Conservation (phyloP, 1,284 basidiomycete species). For the Inonotus obliquus region DNA sequence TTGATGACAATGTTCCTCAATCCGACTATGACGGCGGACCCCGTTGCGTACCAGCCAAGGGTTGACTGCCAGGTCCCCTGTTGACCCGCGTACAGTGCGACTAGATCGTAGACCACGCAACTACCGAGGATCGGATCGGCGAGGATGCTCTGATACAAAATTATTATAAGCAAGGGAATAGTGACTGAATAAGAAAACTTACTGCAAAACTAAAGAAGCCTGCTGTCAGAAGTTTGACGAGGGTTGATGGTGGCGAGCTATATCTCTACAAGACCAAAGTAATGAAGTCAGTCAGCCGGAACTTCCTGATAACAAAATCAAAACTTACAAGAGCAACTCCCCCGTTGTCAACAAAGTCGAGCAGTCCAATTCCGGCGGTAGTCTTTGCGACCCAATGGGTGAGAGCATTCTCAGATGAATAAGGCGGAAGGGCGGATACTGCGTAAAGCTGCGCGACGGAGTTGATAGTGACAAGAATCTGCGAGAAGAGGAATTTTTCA, state of each 20-base stretch:
- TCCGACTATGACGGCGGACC: slow-evolving; percentile 5
- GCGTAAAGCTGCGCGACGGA: slow-evolving; percentile 30
- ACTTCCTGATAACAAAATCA: neutral
- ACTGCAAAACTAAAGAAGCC: slow-evolving; percentile 25
- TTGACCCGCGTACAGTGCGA: slow-evolving; percentile 28
- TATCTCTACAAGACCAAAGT: slow-evolving; percentile 18
- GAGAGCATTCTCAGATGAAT: slow-evolving; percentile 23
- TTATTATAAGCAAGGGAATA: neutral
- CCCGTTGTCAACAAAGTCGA: slow-evolving; percentile 34
- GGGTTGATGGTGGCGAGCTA: slow-evolving; percentile 22
- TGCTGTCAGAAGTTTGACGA: slow-evolving; percentile 24
- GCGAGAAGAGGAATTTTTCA: slow-evolving; percentile 28
- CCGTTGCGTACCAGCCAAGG: slow-evolving; percentile 10
- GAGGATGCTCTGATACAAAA: slow-evolving; percentile 9
- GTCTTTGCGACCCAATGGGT: slow-evolving; percentile 32
- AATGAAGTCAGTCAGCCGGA: slow-evolving; percentile 1
- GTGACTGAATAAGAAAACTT: neutral
- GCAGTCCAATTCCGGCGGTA: slow-evolving; percentile 31
- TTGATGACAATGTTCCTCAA: slow-evolving; percentile 4
- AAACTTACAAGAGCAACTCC: slow-evolving; percentile 27
- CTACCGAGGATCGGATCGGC: slow-evolving; percentile 28
- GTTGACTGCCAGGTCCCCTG: slow-evolving; percentile 8
- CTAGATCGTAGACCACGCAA: slow-evolving; percentile 27
- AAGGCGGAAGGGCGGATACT: slow-evolving; percentile 25
- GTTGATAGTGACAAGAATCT: slow-evolving; percentile 31